Evolutionary conservation across 179 eudicot species (phyloP).

Genomic region (Nepenthes alata): DNA sequence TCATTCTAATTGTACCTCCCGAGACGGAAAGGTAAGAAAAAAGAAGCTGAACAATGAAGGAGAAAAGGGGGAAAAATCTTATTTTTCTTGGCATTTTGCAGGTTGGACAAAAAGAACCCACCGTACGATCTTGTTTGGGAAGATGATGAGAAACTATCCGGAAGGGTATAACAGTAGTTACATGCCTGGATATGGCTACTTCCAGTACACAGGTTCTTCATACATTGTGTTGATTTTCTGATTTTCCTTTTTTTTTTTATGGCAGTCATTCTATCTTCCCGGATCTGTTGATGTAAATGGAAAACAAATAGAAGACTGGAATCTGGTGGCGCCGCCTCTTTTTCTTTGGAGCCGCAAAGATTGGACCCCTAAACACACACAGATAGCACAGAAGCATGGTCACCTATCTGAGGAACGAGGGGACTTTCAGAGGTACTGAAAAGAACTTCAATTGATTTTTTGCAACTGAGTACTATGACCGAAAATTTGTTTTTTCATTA

Average conservation of each 20-base stretch:
- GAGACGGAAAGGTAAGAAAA: constrained; percentile 60
- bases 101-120: constrained; percentile 51
- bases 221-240: background rate
- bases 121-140: constrained; percentile 83
- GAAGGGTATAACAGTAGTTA: constrained; percentile 38
- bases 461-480: too few species aligned
- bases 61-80: background rate
- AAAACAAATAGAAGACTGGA: constrained; percentile 86
- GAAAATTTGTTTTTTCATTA: too few species aligned
- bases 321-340: constrained; percentile 46
- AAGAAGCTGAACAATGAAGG: background rate
- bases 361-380: constrained; percentile 54
- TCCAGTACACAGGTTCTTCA: background rate
- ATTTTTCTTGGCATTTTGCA: constrained; percentile 15
- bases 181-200: too few species aligned
- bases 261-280: constrained; percentile 86
- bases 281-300: constrained; percentile 68
- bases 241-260: background rate
- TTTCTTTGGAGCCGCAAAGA: constrained; percentile 83
- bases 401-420: constrained; percentile 25
- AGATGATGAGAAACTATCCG: constrained; percentile 51
- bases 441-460: background rate
- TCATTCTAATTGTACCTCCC: constrained; percentile 70
- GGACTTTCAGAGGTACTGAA: constrained; percentile 14
- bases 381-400: constrained; percentile 47